Conservation (phyloP, 441 rosid species). For the Biscutella laevigata region DNA sequence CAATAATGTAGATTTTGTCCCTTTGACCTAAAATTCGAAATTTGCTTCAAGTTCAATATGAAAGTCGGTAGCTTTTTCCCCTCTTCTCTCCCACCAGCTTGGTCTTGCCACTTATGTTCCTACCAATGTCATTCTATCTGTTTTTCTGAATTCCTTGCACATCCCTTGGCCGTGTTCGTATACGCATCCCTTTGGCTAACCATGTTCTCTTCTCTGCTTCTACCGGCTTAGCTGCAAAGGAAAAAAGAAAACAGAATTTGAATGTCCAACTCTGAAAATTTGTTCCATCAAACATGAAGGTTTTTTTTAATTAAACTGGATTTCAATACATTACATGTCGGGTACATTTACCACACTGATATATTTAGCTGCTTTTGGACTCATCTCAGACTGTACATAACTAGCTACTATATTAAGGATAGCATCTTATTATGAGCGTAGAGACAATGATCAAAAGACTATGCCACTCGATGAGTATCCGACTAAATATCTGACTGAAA, state of each 20-base stretch:
- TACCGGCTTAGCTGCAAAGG: constrained; percentile 12
- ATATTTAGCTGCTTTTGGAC: neutral
- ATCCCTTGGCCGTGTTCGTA: neutral
- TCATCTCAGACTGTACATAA: neutral
- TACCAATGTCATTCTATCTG: neutral
- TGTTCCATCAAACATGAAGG: neutral
- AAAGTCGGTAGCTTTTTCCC: constrained; percentile 5
- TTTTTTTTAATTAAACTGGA: neutral
- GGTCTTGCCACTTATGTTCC: constrained; percentile 1
- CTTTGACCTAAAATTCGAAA: constrained; percentile 6
- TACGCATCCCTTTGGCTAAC: neutral
- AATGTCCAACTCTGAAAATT: constrained; percentile 6
- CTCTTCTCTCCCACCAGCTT: constrained; percentile 1
- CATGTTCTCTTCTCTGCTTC: constrained; percentile 5
- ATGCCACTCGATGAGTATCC: neutral
- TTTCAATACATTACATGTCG: neutral
- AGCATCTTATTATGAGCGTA: neutral
- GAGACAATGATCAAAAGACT: neutral
- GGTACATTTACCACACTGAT: neutral
- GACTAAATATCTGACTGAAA: no score
- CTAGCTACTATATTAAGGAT: constrained; percentile 6
- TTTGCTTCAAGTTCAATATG: neutral
- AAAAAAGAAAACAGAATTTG: neutral
- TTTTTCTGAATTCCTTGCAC: constrained; percentile 4
- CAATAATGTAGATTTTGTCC: constrained; percentile 3